Evolutionary conservation across 2,329 filamentous ascomycete genomes (phyloP).

Genomic region (Pseudogymnoascus sp.): DNA sequence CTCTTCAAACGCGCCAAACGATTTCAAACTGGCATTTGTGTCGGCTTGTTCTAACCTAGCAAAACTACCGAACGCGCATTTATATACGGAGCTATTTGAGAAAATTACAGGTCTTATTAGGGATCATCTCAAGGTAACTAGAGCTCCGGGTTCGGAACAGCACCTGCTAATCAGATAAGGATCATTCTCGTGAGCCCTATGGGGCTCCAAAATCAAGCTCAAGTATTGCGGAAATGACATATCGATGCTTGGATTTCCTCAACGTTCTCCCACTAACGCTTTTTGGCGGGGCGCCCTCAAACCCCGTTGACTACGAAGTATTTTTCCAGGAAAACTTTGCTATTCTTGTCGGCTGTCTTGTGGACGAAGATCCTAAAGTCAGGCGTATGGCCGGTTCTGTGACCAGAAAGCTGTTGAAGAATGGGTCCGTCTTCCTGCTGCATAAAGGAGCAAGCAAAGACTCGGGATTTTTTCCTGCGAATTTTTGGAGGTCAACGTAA

Average conservation of each 20-base stretch:
- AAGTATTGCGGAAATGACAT: conserved; percentile 38
- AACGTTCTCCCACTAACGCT: conserved; percentile 46
- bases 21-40: conserved; percentile 56
- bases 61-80: conserved; percentile 40
- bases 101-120: conserved; percentile 51
- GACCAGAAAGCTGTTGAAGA: conserved; percentile 24
- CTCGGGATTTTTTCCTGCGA: conserved; percentile 20
- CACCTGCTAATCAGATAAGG: neutral
- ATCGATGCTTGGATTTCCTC: conserved; percentile 51
- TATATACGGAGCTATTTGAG: conserved; percentile 49
- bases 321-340: conserved; percentile 28
- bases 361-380: conserved; percentile 28
- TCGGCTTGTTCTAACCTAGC: conserved; percentile 59
- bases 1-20: conserved; percentile 46
- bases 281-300: conserved; percentile 36
- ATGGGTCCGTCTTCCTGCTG: conserved; percentile 21
- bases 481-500: conserved; percentile 32
- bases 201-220: conserved; percentile 36
- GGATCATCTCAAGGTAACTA: conserved; percentile 46
- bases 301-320: conserved; percentile 29
- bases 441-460: conserved; percentile 18
- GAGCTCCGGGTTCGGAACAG: neutral
- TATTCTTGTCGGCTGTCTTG: conserved; percentile 26
- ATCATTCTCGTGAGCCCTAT: conserved; percentile 31
- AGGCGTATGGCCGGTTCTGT: conserved; percentile 24